Evolutionary conservation across 176 grass and related monocot species (phyloP), one percentile per base, ranked within the genome.

Genomic region (Carex parvula): DNA sequence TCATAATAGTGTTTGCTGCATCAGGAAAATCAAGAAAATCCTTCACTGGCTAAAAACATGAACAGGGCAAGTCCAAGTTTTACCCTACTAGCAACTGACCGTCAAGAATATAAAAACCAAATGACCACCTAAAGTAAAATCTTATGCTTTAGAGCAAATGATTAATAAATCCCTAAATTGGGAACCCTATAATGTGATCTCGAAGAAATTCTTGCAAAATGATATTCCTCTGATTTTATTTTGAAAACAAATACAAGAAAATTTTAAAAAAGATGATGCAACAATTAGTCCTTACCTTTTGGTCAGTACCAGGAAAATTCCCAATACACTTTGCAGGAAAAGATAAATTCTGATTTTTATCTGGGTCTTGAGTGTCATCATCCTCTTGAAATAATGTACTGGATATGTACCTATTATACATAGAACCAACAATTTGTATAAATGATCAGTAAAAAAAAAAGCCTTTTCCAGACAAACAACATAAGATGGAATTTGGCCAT

Each of bases 331-430:
- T 91, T n/a, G 92, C 88, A 81, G 60, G 24, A 92, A 85, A 93
- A 82, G 86, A 58, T 55, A 57, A 86, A 77, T 77, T 56, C 21
- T 74, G 68, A 68, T 0, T 16, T 84, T 92, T 92, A 14, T 92
- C 89, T 0, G 70, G 13, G 39, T 83, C 52, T 62, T 81, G 83
- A 70, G 15, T 60, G 15, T 95, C 95, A 39, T 94, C 90, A 44
- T 93, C 92, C 55, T 93, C 89, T 85, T 82, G 83, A 32, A 90
- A 90, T 80, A 98, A 74, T 30, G 87, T 79, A 32, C 83, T 55
- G 67, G 91, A 87, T 75, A 95, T 98, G 64, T 95, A 93, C 93
- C 96, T 98, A 84, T 54, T 79, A 64, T 62, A 86, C 62, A 81
- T 79, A 73, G 21, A 79, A 75, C 26, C 64, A 13, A 59, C 66